These are phyloP conservation scores for Oryza nivara DNA, from an alignment of 176 grass and related monocot genomes.

Conservation along the genomic window DNA sequence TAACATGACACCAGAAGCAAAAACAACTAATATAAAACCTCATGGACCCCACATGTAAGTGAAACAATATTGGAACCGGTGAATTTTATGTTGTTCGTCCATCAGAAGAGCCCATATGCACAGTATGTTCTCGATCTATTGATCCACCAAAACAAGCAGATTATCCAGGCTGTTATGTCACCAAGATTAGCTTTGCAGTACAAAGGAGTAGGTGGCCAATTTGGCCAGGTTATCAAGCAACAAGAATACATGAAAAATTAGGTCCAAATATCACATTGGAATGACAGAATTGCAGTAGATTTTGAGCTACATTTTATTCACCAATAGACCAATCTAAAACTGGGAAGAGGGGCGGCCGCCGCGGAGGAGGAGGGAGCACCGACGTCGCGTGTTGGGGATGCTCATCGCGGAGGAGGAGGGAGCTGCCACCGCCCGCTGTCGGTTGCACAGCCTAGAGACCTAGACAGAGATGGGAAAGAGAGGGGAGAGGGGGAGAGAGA, in stretches of 20 bases:
- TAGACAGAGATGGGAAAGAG: too few relatives aligned
- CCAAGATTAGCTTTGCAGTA: not conserved
- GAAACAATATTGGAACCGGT: not conserved
- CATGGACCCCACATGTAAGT: too few relatives aligned
- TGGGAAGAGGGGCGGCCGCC: not conserved
- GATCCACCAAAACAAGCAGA: not conserved
- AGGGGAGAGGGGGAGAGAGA: too few relatives aligned
- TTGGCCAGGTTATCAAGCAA: not conserved
- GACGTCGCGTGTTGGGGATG: too few relatives aligned
- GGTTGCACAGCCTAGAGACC: too few relatives aligned
- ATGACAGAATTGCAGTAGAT: not conserved
- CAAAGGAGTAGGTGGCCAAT: conserved; percentile 5
- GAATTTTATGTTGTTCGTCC: not conserved
- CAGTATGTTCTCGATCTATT: not conserved
- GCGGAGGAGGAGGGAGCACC: not conserved
- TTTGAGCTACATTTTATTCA: conserved; percentile 42
- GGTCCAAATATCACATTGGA: conserved; percentile 1
- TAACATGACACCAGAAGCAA: too few relatives aligned
- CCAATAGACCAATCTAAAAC: conserved; percentile 11
- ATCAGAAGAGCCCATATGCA: not conserved
- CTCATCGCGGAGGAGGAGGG: too few relatives aligned
- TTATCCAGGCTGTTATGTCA: not conserved
- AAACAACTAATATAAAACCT: too few relatives aligned
- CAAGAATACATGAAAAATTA: not conserved
- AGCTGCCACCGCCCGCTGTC: too few relatives aligned